Evolutionary conservation across 2,329 filamentous ascomycete genomes (phyloP), one percentile per base, ranked within the genome.

Genomic region (Diaporthe humulicola): DNA sequence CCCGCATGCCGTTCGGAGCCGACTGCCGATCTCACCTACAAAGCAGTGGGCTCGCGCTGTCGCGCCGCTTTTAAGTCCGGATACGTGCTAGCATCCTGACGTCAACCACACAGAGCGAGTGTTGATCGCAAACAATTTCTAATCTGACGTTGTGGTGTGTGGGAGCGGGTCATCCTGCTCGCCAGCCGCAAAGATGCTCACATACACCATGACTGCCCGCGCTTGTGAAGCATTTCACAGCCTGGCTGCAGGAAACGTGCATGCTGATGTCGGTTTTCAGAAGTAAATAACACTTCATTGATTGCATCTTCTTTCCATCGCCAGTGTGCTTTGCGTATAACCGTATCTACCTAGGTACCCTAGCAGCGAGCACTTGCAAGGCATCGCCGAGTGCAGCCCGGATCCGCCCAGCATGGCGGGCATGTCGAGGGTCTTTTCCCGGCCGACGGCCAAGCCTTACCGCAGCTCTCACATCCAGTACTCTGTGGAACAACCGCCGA

Each of bases 401-500:
- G 28, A 48, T 3, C 25, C 30, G 28, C 56, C 54, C 64, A 79
- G 22, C 56, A 88, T 88, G 86, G 79, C 83, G 25, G 69, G 75
- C 28, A 79, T 88, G 30, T 82, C 83, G 73, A 84, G 87, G 25
- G 81, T 89, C 12, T 80, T 90, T 3, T 89, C 88, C n/a, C 81
- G 83, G 57, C 85, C 87, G n/a, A 83, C 84, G 67, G 88, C 87
- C 74, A 90, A 90, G 78, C 88, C 88, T 8, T 89, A 89, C 77
- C 82, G 87, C 42, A 85, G 85, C n/a, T 74, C 78, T 48, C 80
- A 85, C 57, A 77, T 88, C 48, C 78, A 81, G 33, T 75, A 85
- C 17, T 78, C 81, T 1, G 78, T 80, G 4, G 67, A 75, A 17
- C 67, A 74, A 5, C 78, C 80, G 1, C 86, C 87, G 4, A 85